Evolutionary conservation across 1,284 basidiomycete species (phyloP), one percentile per base, ranked within the genome.

Genomic region (Wolfiporia cocos): DNA sequence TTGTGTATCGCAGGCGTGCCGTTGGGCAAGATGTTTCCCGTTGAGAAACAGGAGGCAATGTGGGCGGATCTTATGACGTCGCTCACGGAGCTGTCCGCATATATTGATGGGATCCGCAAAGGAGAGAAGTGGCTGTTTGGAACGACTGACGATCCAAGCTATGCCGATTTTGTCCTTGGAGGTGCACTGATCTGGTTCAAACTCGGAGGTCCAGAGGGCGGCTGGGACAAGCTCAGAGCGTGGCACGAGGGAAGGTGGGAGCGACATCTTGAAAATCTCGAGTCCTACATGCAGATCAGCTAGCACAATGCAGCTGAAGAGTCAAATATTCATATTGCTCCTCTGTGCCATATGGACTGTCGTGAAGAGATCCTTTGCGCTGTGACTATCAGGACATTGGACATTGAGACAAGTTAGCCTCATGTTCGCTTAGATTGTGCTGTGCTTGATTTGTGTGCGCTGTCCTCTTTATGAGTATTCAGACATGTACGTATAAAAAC

Each of bases 121-220:
- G 30, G 43, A 15, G 33, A 44, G 5, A 2, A 18, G 18, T 44
- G 37, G 37, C 15, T 44, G 11, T 44, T 44, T 18, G 30, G 43
- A 3, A 30, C 32, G 2, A 15, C 18, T 12, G n/a, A 34, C 20
- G 41, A 28, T 9, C 43, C 43, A 5, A 23, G 32, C 5, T 44
- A 44, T 24, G 43, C 43, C 5, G 43, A 44, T 29, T 44, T 44
- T 28, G 43, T 44, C 10, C 33, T 44, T 12, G 37, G 32, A 3
- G 24, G 24, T 4, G 19, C 12, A 7, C 31, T 44, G 7, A 36
- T 30, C 28, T 39, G 37, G 43, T 44, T 44, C 34, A 20, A 34
- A 20, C 6, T 22, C 6, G 35, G 24, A 12, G 43, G 37, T 14
- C 43, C 43, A 2, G 35, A 34, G 6, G 38, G 34, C 3, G 38